These are phyloP conservation scores for Elsinoe arachidis DNA, from an alignment of 2,329 filamentous ascomycete species.

Conservation along the genomic window DNA sequence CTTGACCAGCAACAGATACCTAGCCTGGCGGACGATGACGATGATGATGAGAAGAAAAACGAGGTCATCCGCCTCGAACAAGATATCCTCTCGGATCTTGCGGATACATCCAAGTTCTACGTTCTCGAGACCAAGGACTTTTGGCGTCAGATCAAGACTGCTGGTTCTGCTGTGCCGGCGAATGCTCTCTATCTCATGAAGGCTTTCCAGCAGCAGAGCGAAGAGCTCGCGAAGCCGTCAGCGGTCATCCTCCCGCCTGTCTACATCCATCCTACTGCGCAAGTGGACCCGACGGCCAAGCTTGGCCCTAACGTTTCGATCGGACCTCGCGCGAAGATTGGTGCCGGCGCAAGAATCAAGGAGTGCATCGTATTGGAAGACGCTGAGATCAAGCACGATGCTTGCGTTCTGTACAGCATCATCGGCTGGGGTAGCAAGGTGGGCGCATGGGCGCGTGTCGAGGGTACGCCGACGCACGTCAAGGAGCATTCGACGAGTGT, in stretches of 20 bases:
- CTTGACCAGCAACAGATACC: slow-evolving; percentile 54
- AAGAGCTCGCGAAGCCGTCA: slow-evolving; percentile 74
- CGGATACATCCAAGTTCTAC: slow-evolving; percentile 96
- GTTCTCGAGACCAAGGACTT: slow-evolving; percentile 98
- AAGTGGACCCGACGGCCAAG: slow-evolving; percentile 89
- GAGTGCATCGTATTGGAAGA: slow-evolving; percentile 95
- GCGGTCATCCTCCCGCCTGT: slow-evolving; percentile 85
- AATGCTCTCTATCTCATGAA: slow-evolving; percentile 95
- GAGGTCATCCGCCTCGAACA: slow-evolving; percentile 92
- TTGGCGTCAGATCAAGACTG: slow-evolving; percentile 99
- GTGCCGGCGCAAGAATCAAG: slow-evolving; percentile 84
- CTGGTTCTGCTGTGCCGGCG: slow-evolving; percentile 89
- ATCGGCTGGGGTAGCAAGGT: slow-evolving; percentile 95
- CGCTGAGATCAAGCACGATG: slow-evolving; percentile 90
- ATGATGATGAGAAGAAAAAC: slow-evolving; percentile 66
- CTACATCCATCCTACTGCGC: slow-evolving; percentile 86
- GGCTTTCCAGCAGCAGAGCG: slow-evolving; percentile 72
- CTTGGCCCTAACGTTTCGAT: slow-evolving; percentile 95
- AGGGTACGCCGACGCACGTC: slow-evolving; percentile 82
- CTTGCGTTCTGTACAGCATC: slow-evolving; percentile 90
- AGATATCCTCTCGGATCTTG: slow-evolving; percentile 89
- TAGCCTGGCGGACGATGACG: slow-evolving; percentile 54
- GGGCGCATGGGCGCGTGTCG: slow-evolving; percentile 95
- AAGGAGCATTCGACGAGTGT: slow-evolving; percentile 88
- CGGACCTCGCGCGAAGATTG: slow-evolving; percentile 76